Percentiles rank a stretch among this genome's conserved stretches.
Conservation (phyloP, 805 yeast species). For the Metschnikowia kunwiensis region DNA sequence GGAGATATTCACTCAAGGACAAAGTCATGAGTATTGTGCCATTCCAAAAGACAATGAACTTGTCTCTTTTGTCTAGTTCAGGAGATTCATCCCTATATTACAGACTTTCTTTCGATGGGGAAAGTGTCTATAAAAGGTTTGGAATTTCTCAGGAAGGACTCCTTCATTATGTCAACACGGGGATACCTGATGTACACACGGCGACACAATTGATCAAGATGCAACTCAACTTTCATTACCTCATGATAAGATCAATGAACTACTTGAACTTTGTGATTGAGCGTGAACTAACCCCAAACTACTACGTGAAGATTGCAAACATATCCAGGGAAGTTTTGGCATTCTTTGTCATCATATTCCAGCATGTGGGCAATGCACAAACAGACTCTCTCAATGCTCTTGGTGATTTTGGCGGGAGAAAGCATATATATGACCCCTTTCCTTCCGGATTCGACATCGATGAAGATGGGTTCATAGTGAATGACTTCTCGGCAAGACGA, state of each 20-base stretch:
- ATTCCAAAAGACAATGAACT: constrained; percentile 29
- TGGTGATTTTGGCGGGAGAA: constrained; percentile 3
- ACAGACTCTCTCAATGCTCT: constrained; percentile 1
- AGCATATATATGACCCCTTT: constrained; percentile 2
- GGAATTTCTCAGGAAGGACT: constrained; percentile 18
- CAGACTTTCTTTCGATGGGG: constrained; percentile 23
- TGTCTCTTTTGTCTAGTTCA: constrained; percentile 25
- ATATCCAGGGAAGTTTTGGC: constrained; percentile 38
- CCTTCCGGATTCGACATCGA: constrained; percentile 36
- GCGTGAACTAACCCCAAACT: constrained; percentile 34
- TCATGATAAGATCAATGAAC: constrained; percentile 41
- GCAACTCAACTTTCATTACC: constrained; percentile 44
- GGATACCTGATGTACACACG: constrained; percentile 38
- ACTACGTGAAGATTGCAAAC: constrained; percentile 34
- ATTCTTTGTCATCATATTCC: constrained; percentile 37
- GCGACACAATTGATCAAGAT: constrained; percentile 40
- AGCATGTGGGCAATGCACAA: constrained; percentile 28
- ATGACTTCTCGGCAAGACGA: constrained; percentile 41
- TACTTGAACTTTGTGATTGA: constrained; percentile 40
- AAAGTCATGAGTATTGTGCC: constrained; percentile 27
- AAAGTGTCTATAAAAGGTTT: constrained; percentile 11
- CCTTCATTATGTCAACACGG: constrained; percentile 26
- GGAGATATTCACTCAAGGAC: constrained; percentile 38
- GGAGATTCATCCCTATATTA: constrained; percentile 30
- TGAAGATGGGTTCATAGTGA: constrained; percentile 45